phyloP scores from a whole-genome alignment of 768 basidiomycete species.

The Tylopilus sp. region DNA sequence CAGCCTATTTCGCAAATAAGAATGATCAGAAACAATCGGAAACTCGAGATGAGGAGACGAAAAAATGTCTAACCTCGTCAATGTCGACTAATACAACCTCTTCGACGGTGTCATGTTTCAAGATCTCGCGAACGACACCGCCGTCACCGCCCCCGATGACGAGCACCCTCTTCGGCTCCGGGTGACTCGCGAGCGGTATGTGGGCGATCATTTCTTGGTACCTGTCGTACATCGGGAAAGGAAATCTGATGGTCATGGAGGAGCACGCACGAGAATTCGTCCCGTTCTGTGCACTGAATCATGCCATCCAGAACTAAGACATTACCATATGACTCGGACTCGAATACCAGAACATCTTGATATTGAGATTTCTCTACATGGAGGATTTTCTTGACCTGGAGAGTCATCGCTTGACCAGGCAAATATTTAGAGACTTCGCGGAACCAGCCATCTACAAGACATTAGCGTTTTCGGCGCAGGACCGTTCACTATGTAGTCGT shows the following conservation, averaged over 20 bases:
- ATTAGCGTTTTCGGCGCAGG: no score
- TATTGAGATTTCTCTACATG: no score
- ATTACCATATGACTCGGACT: background rate
- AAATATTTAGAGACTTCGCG: no score
- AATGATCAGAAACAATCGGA: background rate
- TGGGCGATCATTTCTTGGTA: constrained; percentile 86
- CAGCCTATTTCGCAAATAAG: constrained; percentile 78
- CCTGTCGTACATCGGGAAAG: background rate
- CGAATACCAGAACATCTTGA: background rate
- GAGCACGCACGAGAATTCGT: constrained; percentile 89
- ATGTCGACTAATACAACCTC: constrained; percentile 95
- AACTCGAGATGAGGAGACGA: background rate
- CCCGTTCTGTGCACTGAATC: constrained; percentile 69
- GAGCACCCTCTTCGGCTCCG: constrained; percentile 92
- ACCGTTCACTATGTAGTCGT: no score
- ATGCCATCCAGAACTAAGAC: background rate
- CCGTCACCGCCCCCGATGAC: constrained; percentile 99
- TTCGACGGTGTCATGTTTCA: constrained; percentile 90
- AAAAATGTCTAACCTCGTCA: constrained; percentile 64
- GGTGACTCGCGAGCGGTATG: constrained; percentile 90
- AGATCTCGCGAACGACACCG: constrained; percentile 94
- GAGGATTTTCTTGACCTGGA: no score
- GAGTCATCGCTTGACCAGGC: no score
- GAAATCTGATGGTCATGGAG: background rate
- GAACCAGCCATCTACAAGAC: no score